These are phyloP conservation scores for Aureobasidium lini DNA, from an alignment of 2,329 filamentous ascomycete species.

Conservation along the genomic window DNA sequence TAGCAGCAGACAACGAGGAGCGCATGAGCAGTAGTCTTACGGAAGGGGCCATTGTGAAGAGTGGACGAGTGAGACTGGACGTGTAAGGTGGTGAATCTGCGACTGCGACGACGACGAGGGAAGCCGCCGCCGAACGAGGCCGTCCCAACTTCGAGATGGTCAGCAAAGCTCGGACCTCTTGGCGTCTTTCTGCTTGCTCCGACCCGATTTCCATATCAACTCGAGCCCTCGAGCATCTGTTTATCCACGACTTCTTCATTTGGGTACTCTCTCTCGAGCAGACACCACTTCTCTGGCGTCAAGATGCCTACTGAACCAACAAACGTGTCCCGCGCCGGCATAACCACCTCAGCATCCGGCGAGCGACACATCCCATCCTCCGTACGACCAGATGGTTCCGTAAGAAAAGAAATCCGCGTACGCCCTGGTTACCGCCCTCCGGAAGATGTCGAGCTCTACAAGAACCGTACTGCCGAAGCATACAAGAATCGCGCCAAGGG, in stretches of 20 bases:
- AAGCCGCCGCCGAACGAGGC: neutral
- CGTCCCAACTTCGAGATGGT: neutral
- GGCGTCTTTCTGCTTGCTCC: conserved; percentile 14
- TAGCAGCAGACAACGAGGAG: neutral
- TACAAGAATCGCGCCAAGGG: conserved; percentile 68
- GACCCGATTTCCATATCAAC: too few species aligned
- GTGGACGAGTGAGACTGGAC: conserved; percentile 53
- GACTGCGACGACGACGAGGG: conserved; percentile 4
- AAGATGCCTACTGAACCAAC: conserved; percentile 42
- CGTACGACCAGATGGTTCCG: conserved; percentile 75
- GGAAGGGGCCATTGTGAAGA: conserved; percentile 26
- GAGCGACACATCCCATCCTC: conserved; percentile 87
- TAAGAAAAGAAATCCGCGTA: conserved; percentile 90
- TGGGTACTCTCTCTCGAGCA: neutral
- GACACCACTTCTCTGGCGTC: neutral
- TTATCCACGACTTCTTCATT: neutral
- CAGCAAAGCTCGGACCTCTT: neutral
- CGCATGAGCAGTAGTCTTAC: conserved; percentile 5
- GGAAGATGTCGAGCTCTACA: conserved; percentile 94
- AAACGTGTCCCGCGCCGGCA: conserved; percentile 55
- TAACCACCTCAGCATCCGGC: conserved; percentile 67
- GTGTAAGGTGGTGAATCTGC: neutral
- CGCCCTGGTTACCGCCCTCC: conserved; percentile 88
- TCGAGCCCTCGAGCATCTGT: neutral
- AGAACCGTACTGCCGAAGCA: conserved; percentile 78